Conservation (phyloP, 2,329 filamentous ascomycete species). For the Aureobasidium subglaciale region DNA sequence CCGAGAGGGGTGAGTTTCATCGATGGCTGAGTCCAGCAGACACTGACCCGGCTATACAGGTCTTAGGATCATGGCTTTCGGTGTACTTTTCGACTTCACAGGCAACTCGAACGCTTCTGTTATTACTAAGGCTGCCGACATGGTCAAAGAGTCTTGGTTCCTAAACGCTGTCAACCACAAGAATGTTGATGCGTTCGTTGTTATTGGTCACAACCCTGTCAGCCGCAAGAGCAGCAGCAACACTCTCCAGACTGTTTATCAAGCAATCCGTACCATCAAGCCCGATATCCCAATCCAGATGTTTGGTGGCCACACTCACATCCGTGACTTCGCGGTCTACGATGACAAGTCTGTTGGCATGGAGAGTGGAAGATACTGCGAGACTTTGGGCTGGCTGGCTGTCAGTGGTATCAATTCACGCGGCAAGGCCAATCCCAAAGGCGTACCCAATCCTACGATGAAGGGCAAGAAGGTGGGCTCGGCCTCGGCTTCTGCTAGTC, state of each 20-base stretch:
- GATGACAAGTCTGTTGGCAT: constrained; percentile 55
- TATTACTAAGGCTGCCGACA: constrained; percentile 48
- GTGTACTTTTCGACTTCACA: constrained; percentile 43
- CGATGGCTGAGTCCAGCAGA: neutral
- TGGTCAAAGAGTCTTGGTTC: constrained; percentile 55
- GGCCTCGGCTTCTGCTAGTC: constrained; percentile 25
- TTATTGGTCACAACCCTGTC: constrained; percentile 58
- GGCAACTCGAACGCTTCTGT: constrained; percentile 57
- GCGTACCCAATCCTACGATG: constrained; percentile 38
- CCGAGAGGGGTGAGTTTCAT: constrained; percentile 32
- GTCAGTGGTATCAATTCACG: constrained; percentile 51
- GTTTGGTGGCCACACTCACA: constrained; percentile 59
- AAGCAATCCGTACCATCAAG: constrained; percentile 52
- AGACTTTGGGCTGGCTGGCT: constrained; percentile 61
- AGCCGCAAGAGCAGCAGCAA: constrained; percentile 38
- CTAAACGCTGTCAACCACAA: constrained; percentile 48
- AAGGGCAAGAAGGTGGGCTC: constrained; percentile 33
- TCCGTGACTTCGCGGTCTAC: constrained; percentile 58
- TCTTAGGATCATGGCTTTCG: constrained; percentile 47
- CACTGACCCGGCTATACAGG: constrained; percentile 23
- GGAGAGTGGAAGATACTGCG: constrained; percentile 58
- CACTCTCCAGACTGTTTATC: constrained; percentile 41
- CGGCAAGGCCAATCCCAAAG: constrained; percentile 34
- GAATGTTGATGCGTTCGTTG: constrained; percentile 56
- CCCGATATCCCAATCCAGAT: constrained; percentile 56